A percentile compares a stretch with the other conserved stretches of the same genome.
Conservation (phyloP, 2,329 filamentous ascomycete species). For the Blastomyces parvus region DNA sequence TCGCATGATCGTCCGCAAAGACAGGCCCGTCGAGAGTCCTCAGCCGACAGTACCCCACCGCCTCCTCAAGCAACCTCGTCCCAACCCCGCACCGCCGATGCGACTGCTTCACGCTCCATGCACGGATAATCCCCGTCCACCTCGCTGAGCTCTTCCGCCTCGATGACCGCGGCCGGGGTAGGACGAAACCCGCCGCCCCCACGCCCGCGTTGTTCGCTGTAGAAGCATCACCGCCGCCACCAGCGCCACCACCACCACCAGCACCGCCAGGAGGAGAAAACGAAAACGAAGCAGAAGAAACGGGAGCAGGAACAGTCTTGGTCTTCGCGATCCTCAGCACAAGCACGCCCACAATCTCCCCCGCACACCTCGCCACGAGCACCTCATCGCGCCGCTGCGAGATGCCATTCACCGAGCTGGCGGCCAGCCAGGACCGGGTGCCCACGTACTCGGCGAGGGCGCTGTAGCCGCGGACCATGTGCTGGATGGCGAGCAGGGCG, state of each 20-base stretch:
- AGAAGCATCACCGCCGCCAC: neutral
- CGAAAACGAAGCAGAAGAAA: too few relatives aligned
- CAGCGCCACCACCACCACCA: neutral
- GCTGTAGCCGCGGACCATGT: conserved; percentile 53
- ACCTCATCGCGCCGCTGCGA: conserved; percentile 46
- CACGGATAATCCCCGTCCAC: conserved; percentile 53
- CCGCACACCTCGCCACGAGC: conserved; percentile 58
- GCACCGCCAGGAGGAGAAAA: too few relatives aligned
- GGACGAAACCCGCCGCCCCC: conserved; percentile 8
- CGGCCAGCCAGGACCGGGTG: conserved; percentile 53
- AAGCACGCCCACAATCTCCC: conserved; percentile 60
- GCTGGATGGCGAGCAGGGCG: conserved; percentile 53
- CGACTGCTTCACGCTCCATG: conserved; percentile 66
- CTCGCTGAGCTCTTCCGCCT: conserved; percentile 15
- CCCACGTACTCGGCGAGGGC: conserved; percentile 50
- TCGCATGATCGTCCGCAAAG: conserved; percentile 70
- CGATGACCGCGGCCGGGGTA: conserved; percentile 10
- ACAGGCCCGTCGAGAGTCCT: conserved; percentile 58
- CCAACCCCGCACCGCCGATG: conserved; percentile 67
- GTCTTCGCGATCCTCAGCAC: conserved; percentile 41
- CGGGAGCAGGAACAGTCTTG: neutral
- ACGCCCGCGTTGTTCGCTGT: conserved; percentile 9
- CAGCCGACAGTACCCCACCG: conserved; percentile 57
- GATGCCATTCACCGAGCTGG: conserved; percentile 22
- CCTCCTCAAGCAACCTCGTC: conserved; percentile 60